Base-by-base conservation (phyloP, 176 grass and related monocot genomes). In the Melocanna baccifera region DNA sequence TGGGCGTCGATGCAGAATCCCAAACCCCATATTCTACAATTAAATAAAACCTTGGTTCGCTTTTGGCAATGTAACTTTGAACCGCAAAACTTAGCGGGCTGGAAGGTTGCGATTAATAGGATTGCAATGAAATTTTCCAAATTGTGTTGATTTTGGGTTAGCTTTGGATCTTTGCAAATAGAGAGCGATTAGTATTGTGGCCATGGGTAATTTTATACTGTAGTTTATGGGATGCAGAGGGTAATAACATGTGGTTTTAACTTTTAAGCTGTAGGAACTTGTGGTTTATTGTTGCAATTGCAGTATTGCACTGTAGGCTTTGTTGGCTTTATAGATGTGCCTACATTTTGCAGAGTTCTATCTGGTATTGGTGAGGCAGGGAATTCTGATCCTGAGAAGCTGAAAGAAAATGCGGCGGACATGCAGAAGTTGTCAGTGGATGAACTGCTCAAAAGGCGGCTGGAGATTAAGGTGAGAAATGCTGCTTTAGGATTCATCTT, bases 321-420 rank as follows among this genome's bases (percentile, higher is more conserved):
- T 9, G 14, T 39, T 89, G 25, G 19, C 23, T 75, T 64, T 80
- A 51, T 6, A 65, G 28, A 22, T 11, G 37, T 73, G 3, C 7
- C 42, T 69, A 50, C 26, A 73, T 78, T 83, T 86, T 82, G n/a
- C 58, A 73, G 61, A 63, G 36, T 58, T 89, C 0, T 85, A 39
- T 52, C 65, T 46, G n/a, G n/a, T n/a, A n/a, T n/a, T n/a, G n/a
- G n/a, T n/a, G n/a, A n/a, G n/a, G n/a, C n/a, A n/a, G n/a, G 43
- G n/a, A 90, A 98, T 92, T 98, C 96, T 76, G 91, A 98, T 86
- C 91, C 93, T 1, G 86, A 77, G 81, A 98, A 89, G 56, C 86
- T 98, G 86, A 98, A 95, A 88, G 91, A 95, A 74, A 79, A 85
- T 62, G 93, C 93, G 1, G 43, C 65, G 4, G 89, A 81, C 81